Conservation (phyloP, 129 eudicot genomes). For the Apium graveolens region DNA sequence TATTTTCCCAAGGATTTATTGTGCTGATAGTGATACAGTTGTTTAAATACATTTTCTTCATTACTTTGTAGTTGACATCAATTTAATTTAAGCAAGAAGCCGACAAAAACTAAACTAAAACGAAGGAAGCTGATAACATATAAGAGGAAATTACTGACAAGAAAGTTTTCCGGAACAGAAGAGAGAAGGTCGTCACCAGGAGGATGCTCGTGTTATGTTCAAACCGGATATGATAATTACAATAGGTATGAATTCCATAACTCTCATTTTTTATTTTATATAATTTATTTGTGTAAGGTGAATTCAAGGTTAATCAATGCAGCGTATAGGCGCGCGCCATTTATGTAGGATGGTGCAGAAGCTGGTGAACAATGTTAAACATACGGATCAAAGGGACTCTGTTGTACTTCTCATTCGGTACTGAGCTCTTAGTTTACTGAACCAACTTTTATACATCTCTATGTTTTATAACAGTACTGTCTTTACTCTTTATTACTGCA, state of each 20-base stretch:
- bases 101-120: background rate
- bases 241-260: background rate
- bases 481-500: background rate
- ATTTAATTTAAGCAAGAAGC: background rate
- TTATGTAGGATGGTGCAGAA: background rate
- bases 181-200: background rate
- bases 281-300: background rate
- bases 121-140: background rate
- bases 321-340: background rate
- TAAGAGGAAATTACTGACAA: background rate
- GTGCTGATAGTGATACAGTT: background rate
- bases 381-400: background rate
- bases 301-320: background rate
- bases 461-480: background rate
- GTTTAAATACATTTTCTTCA: background rate
- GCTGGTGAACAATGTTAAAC: background rate
- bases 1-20: background rate
- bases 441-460: background rate
- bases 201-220: background rate
- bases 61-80: background rate
- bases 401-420: background rate
- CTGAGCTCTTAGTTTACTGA: background rate
- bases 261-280: no score
- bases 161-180: background rate
- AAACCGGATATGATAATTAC: background rate